These are phyloP conservation scores for Boletales sp. DNA, from an alignment of 768 basidiomycete species.

Conservation along the genomic window DNA sequence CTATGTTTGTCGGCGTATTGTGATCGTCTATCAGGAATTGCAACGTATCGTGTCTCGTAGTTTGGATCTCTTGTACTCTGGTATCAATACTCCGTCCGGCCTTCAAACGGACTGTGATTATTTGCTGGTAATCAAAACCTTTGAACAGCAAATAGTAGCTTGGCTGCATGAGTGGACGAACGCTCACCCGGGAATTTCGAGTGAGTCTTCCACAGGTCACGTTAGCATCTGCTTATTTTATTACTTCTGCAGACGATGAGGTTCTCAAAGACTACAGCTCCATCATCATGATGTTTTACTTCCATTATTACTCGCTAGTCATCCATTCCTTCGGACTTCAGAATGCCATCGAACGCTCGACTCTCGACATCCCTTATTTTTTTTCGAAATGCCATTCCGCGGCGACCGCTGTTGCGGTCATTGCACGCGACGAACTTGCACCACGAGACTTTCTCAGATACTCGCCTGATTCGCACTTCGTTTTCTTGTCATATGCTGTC, in stretches of 20 bases:
- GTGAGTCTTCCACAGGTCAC: conserved; percentile 11
- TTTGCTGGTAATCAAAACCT: conserved; percentile 74
- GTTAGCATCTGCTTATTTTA: conserved; percentile 2
- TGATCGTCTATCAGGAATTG: conserved; percentile 51
- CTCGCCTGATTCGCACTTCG: conserved; percentile 87
- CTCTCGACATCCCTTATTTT: conserved; percentile 77
- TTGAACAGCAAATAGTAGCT: conserved; percentile 71
- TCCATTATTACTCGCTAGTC: conserved; percentile 81
- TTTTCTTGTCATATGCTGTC: conserved; percentile 90
- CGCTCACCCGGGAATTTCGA: conserved; percentile 9
- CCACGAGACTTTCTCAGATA: conserved; percentile 77
- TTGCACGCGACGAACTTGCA: conserved; percentile 77
- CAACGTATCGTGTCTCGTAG: conserved; percentile 88
- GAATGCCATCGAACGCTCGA: conserved; percentile 81
- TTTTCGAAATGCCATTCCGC: conserved; percentile 74
- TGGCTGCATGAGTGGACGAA: conserved; percentile 55
- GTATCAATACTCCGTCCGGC: conserved; percentile 74
- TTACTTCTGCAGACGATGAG: conserved; percentile 22
- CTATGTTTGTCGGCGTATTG: not conserved
- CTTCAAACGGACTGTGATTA: conserved; percentile 85
- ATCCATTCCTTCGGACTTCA: conserved; percentile 96
- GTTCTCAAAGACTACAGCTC: conserved; percentile 23
- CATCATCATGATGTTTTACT: conserved; percentile 62
- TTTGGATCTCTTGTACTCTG: conserved; percentile 87
- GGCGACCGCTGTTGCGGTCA: conserved; percentile 63